Conservation (phyloP, 2,329 filamentous ascomycete genomes). For the Hymenoscyphus albidus region DNA sequence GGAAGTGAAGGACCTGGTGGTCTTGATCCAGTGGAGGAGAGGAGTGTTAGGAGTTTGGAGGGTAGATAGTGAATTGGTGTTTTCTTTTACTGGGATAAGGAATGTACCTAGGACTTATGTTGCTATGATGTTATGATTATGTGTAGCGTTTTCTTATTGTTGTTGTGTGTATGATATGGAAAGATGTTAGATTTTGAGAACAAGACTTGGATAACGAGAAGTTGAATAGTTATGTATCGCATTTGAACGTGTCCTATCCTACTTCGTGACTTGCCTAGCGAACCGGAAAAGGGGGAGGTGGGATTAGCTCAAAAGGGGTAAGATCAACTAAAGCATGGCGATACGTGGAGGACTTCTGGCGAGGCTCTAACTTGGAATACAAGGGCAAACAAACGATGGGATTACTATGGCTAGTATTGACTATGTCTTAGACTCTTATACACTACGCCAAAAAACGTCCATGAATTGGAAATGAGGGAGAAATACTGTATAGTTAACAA, state of each 20-base stretch:
- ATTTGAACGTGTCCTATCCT: too few relatives aligned
- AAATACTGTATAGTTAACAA: too few relatives aligned
- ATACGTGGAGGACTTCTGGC: too few relatives aligned
- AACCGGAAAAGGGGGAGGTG: too few relatives aligned
- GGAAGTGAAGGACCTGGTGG: slow-evolving; percentile 25
- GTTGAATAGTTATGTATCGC: too few relatives aligned
- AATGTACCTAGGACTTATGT: neutral
- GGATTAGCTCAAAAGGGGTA: too few relatives aligned
- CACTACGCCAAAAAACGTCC: neutral
- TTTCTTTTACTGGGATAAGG: too few relatives aligned
- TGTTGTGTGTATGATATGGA: neutral
- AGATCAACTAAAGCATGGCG: too few relatives aligned
- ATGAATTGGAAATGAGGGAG: too few relatives aligned
- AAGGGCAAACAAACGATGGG: neutral
- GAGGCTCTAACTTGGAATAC: too few relatives aligned
- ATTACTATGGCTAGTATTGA: neutral
- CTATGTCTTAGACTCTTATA: too few relatives aligned
- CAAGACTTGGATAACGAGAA: neutral
- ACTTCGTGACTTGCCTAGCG: too few relatives aligned
- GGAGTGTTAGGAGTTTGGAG: slow-evolving; percentile 14
- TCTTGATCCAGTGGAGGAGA: slow-evolving; percentile 21
- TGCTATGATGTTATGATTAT: neutral
- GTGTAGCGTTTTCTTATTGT: neutral
- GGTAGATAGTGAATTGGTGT: neutral
- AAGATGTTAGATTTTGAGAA: neutral